phyloP scores from a whole-genome alignment of 169 alveolate species.

The Plasmodium yoelii region DNA sequence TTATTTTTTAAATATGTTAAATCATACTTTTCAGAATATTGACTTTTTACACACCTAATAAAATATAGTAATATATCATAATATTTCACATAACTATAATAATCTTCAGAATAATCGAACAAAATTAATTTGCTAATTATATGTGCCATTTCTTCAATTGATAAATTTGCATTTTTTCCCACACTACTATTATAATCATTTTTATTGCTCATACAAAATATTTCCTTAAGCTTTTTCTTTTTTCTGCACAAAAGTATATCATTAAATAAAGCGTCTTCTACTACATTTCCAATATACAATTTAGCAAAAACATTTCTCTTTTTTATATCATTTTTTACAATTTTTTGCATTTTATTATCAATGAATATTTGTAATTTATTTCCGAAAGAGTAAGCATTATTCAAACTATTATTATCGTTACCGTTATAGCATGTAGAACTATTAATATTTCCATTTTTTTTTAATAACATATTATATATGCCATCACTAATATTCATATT shows the following conservation, averaged over 20 bases:
- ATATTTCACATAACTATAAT: slow-evolving; percentile 64
- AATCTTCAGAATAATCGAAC: slow-evolving; percentile 61
- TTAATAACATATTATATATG: neutral
- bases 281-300: slow-evolving; percentile 3
- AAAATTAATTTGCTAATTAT: slow-evolving; percentile 34
- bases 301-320: slow-evolving; percentile 11
- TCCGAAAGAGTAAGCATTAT: no score
- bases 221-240: no score
- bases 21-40: neutral
- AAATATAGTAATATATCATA: slow-evolving; percentile 60
- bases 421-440: neutral
- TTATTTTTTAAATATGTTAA: slow-evolving; percentile 20
- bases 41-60: slow-evolving; percentile 39
- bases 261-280: slow-evolving; percentile 32
- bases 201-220: no score
- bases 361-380: no score
- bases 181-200: neutral
- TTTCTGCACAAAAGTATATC: slow-evolving; percentile 46
- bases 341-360: neutral
- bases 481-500: neutral
- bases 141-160: slow-evolving; percentile 47
- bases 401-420: neutral
- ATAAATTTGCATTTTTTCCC: slow-evolving; percentile 5
- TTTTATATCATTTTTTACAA: slow-evolving; percentile 18
- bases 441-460: neutral